A percentile compares a stretch with the other conserved stretches of the same genome.
Evolutionary conservation across 2,329 filamentous ascomycete species (phyloP).

Genomic region (Magnaporthales sp.): DNA sequence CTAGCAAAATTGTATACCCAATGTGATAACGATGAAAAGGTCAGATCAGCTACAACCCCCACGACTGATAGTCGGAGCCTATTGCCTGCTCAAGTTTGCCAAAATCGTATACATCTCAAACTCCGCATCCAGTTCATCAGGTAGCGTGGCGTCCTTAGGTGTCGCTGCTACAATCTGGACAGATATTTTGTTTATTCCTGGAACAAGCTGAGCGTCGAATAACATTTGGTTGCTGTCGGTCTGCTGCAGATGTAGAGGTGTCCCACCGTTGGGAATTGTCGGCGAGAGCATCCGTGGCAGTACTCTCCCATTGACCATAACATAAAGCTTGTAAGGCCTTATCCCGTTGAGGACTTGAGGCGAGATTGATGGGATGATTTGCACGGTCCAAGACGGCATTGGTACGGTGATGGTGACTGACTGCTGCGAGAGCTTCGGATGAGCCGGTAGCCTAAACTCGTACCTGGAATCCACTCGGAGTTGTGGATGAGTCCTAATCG

Average conservation of each 20-base stretch:
- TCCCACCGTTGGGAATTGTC: slow-evolving; percentile 37
- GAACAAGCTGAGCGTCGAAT: slow-evolving; percentile 64
- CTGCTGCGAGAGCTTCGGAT: slow-evolving; percentile 58
- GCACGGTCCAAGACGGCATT: slow-evolving; percentile 57
- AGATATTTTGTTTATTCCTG: slow-evolving; percentile 70
- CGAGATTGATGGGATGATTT: slow-evolving; percentile 60
- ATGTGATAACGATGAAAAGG: not conserved
- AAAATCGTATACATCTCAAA: slow-evolving; percentile 72
- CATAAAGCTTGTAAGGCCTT: slow-evolving; percentile 70
- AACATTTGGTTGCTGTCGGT: slow-evolving; percentile 51
- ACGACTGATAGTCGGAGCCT: not conserved
- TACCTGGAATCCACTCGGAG: slow-evolving; percentile 51
- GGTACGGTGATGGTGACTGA: slow-evolving; percentile 65
- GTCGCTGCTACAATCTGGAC: slow-evolving; percentile 69
- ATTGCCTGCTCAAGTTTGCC: slow-evolving; percentile 50
- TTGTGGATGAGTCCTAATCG: slow-evolving; percentile 58
- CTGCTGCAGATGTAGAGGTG: slow-evolving; percentile 12
- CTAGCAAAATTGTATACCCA: not conserved
- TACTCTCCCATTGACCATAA: slow-evolving; percentile 58
- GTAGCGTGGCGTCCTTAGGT: slow-evolving; percentile 46
- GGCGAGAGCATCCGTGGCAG: slow-evolving; percentile 37
- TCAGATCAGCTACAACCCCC: not conserved
- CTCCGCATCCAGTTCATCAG: slow-evolving; percentile 56
- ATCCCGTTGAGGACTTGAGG: slow-evolving; percentile 47
- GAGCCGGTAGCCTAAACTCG: slow-evolving; percentile 55